These are phyloP conservation scores for Saturnispora galanensis DNA, from an alignment of 805 yeast species.

Conservation along the genomic window DNA sequence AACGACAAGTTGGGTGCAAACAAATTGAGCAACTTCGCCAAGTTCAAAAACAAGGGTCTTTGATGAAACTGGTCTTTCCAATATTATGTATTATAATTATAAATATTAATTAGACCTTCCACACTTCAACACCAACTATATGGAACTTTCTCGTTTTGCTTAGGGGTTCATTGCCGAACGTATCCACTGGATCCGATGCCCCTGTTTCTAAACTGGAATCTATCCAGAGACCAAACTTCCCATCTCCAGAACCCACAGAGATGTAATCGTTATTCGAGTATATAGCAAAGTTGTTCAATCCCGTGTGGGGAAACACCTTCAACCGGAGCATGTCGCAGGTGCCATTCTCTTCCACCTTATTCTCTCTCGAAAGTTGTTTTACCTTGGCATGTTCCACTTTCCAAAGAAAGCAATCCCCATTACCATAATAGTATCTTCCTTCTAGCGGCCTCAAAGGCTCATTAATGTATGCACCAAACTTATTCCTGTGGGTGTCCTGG, in stretches of 20 bases:
- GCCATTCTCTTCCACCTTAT: background rate
- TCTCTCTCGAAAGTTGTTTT: constrained; percentile 18
- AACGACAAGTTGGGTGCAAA: constrained; percentile 4
- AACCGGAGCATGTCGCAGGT: constrained; percentile 26
- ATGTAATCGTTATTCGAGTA: constrained; percentile 71
- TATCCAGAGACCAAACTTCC: constrained; percentile 86
- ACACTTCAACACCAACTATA: constrained; percentile 70
- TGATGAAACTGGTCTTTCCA: background rate
- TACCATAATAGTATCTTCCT: constrained; percentile 71
- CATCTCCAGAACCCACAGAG: constrained; percentile 87
- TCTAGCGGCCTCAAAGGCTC: constrained; percentile 67
- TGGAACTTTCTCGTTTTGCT: constrained; percentile 47
- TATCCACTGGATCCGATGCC: constrained; percentile 65
- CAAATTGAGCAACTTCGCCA: constrained; percentile 1
- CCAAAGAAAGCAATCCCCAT: constrained; percentile 95
- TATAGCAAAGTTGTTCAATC: constrained; percentile 75
- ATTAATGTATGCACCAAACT: constrained; percentile 74
- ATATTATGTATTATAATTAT: background rate
- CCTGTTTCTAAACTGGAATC: constrained; percentile 69
- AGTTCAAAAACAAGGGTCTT: constrained; percentile 1
- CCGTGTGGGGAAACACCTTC: constrained; percentile 81
- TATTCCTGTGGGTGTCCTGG: constrained; percentile 49
- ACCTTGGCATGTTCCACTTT: constrained; percentile 42
- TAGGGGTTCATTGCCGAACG: constrained; percentile 84
- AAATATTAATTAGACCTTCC: constrained; percentile 44